Base-by-base conservation (phyloP, 164 flowering plant genomes). In the Chloranthus sessilifolius region DNA sequence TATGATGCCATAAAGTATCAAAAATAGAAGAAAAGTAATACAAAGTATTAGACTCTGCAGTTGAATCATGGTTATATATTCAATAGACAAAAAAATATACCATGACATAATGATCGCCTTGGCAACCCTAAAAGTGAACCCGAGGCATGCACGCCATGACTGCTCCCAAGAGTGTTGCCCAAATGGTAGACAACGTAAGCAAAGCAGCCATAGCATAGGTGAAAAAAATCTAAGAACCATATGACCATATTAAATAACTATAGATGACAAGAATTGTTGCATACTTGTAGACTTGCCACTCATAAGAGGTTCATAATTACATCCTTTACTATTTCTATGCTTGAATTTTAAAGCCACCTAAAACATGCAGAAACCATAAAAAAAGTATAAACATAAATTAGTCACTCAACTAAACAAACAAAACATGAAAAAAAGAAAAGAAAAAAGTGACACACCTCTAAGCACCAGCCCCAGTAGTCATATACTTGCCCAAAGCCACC, bases 401-500 rank as follows among this genome's bases (percentile, higher is more conserved):
- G n/a, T n/a, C n/a, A 22, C 12, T 15, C 2, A 39, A 21, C 9
- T 0, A 26, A 9, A 19, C 7, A 21, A 17, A 11, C 1, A 25
- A 51, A 26, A 21, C 14, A 7, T 7, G 25, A 0, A 35, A 1
- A 47, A 6, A 26, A 12, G 47, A 21, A 7, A 10, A 12, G 52
- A 12, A 8, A 9, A 50, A 20, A 16, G 11, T 29, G 23, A 16
- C 8, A 28, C 53, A 86, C 97, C 94, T 86, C 95, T 14, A 74
- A 52, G 87, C 85, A 36, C 77, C 83, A 15, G 88, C 63, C 1
- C 89, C 85, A 56, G 67, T 38, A 23, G 61, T 60, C 56, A 71
- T 82, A 86, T 0, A 88, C 97, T 60, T 88, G 97, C 14, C 97
- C 95, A 70, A 85, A 88, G 5, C 95, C 97, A 55, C 97, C 95